A percentile compares a stretch with the other conserved stretches of the same genome.
phyloP scores from a whole-genome alignment of 1,284 basidiomycete genomes.

The Ustilago hordei region DNA sequence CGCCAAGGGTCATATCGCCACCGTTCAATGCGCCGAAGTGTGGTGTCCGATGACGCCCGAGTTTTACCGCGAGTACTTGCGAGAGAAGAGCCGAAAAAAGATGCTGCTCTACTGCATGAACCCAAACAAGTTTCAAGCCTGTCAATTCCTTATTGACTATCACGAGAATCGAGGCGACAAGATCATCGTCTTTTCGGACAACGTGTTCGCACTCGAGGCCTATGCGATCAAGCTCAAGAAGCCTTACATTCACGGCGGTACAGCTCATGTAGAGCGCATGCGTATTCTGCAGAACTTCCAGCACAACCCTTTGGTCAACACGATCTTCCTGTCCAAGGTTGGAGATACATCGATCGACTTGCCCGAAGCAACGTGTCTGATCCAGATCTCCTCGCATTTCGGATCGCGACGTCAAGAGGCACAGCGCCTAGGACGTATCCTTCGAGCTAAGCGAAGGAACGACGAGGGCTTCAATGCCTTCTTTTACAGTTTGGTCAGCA shows the following conservation, averaged over 20 bases:
- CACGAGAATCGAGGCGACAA: conserved; percentile 98
- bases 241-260: conserved; percentile 95
- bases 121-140: conserved; percentile 98
- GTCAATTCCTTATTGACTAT: conserved; percentile 98
- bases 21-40: conserved; percentile 95
- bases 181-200: conserved; percentile 99
- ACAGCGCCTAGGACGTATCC: conserved; percentile 89
- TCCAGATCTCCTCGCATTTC: conserved; percentile 99
- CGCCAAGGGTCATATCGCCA: conserved; percentile 98
- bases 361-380: conserved; percentile 98
- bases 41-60: conserved; percentile 99
- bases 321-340: conserved; percentile 98
- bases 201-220: conserved; percentile 95
- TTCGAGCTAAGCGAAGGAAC: conserved; percentile 95
- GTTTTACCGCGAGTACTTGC: conserved; percentile 97
- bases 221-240: conserved; percentile 95
- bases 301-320: conserved; percentile 91
- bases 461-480: conserved; percentile 99
- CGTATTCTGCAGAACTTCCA: conserved; percentile 95
- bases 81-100: conserved; percentile 89
- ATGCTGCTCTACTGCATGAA: conserved; percentile 99
- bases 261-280: conserved; percentile 95
- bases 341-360: conserved; percentile 99
- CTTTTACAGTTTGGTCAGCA: conserved; percentile 98
- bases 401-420: conserved; percentile 98